Evolutionary conservation across 1,284 basidiomycete genomes (phyloP).

Genomic region (Ganoderma lucidum): DNA sequence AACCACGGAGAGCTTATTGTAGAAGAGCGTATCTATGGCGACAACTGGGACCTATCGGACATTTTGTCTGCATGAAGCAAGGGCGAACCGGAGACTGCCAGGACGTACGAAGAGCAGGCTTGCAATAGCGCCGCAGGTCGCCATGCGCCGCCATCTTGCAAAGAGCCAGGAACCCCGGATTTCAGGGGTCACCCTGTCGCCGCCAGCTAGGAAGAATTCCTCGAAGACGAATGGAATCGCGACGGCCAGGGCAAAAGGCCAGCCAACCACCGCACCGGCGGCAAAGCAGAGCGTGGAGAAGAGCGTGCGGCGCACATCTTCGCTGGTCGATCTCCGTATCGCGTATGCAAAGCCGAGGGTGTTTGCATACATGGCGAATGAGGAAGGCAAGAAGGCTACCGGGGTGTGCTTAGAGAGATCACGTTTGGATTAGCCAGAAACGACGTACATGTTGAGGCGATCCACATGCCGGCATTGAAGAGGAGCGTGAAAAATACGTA

Average conservation of each 20-base stretch:
- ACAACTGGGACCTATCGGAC: conserved; percentile 71
- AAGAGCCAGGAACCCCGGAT: conserved; percentile 62
- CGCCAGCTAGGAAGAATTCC: conserved; percentile 84
- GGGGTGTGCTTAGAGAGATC: conserved; percentile 10
- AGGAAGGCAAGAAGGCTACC: conserved; percentile 91
- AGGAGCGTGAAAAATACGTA: conserved; percentile 90
- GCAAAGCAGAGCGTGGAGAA: conserved; percentile 80
- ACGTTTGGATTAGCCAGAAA: background rate
- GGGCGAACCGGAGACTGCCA: conserved; percentile 3
- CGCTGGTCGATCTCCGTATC: conserved; percentile 72
- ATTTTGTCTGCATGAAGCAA: background rate
- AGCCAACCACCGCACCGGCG: conserved; percentile 89
- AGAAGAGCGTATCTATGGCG: conserved; percentile 87
- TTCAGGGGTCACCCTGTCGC: conserved; percentile 70
- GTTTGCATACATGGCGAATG: conserved; percentile 93
- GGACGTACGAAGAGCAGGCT: conserved; percentile 72
- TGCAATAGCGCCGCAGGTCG: conserved; percentile 64
- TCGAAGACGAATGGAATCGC: conserved; percentile 92
- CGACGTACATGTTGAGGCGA: conserved; percentile 77
- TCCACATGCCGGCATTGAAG: conserved; percentile 94
- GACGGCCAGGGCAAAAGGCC: conserved; percentile 93
- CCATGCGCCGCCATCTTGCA: conserved; percentile 68
- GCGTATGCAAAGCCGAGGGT: conserved; percentile 84
- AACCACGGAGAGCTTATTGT: conserved; percentile 81
- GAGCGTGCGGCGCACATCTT: conserved; percentile 63